phyloP scores from a whole-genome alignment of 1,139 yeast species.

The Geotrichum aggregatum region DNA sequence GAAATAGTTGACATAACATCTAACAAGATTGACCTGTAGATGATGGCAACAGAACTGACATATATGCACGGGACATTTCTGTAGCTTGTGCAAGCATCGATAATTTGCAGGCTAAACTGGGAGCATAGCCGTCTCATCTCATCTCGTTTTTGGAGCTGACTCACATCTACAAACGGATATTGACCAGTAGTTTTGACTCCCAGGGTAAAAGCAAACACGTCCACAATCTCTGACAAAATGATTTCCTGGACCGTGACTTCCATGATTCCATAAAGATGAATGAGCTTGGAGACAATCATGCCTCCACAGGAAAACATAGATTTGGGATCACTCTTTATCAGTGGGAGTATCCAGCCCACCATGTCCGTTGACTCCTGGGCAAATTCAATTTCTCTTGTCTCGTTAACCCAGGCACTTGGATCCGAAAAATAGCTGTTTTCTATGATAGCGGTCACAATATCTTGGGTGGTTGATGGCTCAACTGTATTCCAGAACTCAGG shows the following conservation, averaged over 20 bases:
- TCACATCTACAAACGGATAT: conserved; percentile 4
- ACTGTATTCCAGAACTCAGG: conserved; percentile 1
- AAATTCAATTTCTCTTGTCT: not conserved
- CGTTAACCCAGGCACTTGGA: not conserved
- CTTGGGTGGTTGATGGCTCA: not conserved
- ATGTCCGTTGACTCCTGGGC: not conserved
- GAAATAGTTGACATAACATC: conserved; percentile 4
- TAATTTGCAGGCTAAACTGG: not conserved
- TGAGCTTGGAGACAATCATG: not conserved
- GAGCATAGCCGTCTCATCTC: not conserved
- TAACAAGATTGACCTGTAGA: conserved; percentile 1
- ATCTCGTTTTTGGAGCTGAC: not conserved
- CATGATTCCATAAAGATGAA: not conserved
- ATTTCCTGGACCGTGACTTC: not conserved
- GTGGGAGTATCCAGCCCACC: conserved; percentile 3
- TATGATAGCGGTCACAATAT: not conserved
- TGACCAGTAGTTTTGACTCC: not conserved
- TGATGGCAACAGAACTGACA: not conserved
- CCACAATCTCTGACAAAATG: not conserved
- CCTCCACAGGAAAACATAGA: not conserved
- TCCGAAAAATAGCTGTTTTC: not conserved
- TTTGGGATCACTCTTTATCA: not conserved
- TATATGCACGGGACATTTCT: not conserved
- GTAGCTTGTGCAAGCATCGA: not conserved
- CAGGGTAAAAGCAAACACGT: not conserved